Base-by-base conservation (phyloP, 2,329 filamentous ascomycete species). In the Gnomoniopsis sp. region DNA sequence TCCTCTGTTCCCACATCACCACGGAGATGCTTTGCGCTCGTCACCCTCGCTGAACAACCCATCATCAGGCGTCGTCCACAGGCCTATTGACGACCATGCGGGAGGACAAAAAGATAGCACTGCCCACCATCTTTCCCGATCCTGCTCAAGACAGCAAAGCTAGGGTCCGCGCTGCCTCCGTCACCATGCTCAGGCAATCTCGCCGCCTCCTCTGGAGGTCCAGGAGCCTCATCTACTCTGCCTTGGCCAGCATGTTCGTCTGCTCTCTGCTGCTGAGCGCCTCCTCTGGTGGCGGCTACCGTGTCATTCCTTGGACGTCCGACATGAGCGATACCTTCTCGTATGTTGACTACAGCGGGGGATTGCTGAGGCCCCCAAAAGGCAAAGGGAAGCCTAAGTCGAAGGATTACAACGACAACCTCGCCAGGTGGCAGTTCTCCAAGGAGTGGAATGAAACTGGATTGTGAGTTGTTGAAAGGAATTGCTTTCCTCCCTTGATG, bases 181-280 rank as follows among this genome's bases (percentile, higher is more conserved):
- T 64, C 62, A 68, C 63, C 55, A 72, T 73, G 70, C 55, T 66
- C 46, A 63, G 64, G 53, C 64, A 65, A 15, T 62, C 60, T 30
- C 57, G 60, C 14, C 60, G 60, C 57, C 60, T 62, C 60, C 60
- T 62, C 46, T 62, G 60, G 60, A 62, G 77, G 59, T 75, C 77
- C 55, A 76, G 72, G 66, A 70, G 74, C 43, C 62, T 81, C 33
- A 63, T 80, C 11, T 63, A 79, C 38, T 66, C 79, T 23, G 68
- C 69, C 34, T 58, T 79, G 22, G 74, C 74, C 33, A 66, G 73
- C 38, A 63, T 75, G 21, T 70, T 73, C n/a, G 70, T 77, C 36
- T 81, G 79, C 64, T 77, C 74, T 65, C 62, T 79, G 47, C 62
- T 79, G 21, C 72, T 78, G 57, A 74, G 72, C 60, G 70, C 69